Base-by-base conservation (phyloP, 2,329 filamentous ascomycete genomes). In the Sclerotinia glacialis region DNA sequence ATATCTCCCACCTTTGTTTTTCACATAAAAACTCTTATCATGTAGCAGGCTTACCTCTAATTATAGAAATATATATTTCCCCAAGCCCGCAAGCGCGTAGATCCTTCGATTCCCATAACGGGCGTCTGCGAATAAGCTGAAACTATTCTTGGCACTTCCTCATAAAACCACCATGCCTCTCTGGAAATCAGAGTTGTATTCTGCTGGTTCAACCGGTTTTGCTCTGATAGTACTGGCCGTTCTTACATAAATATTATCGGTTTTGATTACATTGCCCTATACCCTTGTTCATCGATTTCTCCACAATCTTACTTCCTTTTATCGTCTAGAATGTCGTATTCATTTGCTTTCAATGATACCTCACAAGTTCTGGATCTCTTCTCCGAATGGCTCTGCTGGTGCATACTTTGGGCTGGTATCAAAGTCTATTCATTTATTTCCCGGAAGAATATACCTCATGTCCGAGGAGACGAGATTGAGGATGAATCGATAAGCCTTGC, bases 371-470 rank as follows among this genome's bases (percentile, higher is more conserved):
- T 52, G 37, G 61, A 61, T 61, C 31, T 65, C 31, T 60, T 44
- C 18, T 60, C 64, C 26, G 64, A 65, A 18, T 65, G 54, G 55
- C 23, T 61, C 8, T 60, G 44, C 47, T 65, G 55, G 54, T 65
- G 54, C 31, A 53, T 65, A 14, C 46, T 65, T n/a, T 65, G 64
- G 64, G 64, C 46, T 46, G 54, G 64, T 61, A 65, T 60, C 55
- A 61, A 52, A 61, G 26, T 53, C 23, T 52, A 60, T 61, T 65
- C 54, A 21, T 37, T n/a, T 23, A 26, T 60, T 52, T 59, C 53
- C 1, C 26, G 53, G 44, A 42, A 65, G 54, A 60, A 52, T 16
- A 42, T 3, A 18, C 34, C 21, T 16, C 14, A 12, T 26, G 40
- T 21, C 42, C 44, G 18, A 52, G 23, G 46, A 37, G 34, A 21